phyloP scores from a whole-genome alignment of 1,284 basidiomycete species.

The Ceratobasidium sp. region DNA sequence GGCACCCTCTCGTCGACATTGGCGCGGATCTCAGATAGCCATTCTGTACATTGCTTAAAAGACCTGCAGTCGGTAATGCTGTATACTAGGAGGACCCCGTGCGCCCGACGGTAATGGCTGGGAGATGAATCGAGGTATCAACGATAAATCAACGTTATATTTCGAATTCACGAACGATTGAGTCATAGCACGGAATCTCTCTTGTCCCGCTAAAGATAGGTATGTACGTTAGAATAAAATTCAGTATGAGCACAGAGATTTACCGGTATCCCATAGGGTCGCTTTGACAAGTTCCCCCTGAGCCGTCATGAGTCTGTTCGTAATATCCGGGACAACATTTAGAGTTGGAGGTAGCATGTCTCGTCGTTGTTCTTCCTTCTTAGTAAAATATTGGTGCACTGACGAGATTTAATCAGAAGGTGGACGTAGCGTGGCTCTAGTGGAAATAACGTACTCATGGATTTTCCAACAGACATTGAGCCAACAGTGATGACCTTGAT shows the following conservation, averaged over 20 bases:
- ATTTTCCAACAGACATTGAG: conserved; percentile 22
- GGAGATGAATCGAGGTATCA: neutral
- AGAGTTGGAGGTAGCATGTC: conserved; percentile 5
- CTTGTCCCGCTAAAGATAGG: conserved; percentile 22
- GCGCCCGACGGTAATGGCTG: conserved; percentile 14
- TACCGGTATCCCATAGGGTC: conserved; percentile 31
- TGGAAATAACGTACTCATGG: conserved; percentile 13
- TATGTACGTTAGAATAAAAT: neutral
- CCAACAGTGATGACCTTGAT: conserved; percentile 31
- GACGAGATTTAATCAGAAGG: neutral
- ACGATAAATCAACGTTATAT: neutral
- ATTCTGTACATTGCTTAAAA: conserved; percentile 1
- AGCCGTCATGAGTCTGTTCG: conserved; percentile 15
- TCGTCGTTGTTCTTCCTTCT: conserved; percentile 4
- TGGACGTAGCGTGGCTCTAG: no score
- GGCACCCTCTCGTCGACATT: conserved; percentile 29
- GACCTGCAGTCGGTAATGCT: conserved; percentile 9
- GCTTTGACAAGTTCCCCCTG: conserved; percentile 28
- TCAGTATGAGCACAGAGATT: neutral
- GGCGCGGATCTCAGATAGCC: conserved; percentile 20
- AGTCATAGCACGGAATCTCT: conserved; percentile 18
- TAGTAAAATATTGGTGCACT: conserved; percentile 34
- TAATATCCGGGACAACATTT: conserved; percentile 1
- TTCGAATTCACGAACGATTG: conserved; percentile 1
- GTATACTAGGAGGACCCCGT: conserved; percentile 24